Evolutionary conservation across 1,284 basidiomycete genomes (phyloP), one percentile per base, ranked within the genome.

Genomic region (Cryptococcus jaspeensis): DNA sequence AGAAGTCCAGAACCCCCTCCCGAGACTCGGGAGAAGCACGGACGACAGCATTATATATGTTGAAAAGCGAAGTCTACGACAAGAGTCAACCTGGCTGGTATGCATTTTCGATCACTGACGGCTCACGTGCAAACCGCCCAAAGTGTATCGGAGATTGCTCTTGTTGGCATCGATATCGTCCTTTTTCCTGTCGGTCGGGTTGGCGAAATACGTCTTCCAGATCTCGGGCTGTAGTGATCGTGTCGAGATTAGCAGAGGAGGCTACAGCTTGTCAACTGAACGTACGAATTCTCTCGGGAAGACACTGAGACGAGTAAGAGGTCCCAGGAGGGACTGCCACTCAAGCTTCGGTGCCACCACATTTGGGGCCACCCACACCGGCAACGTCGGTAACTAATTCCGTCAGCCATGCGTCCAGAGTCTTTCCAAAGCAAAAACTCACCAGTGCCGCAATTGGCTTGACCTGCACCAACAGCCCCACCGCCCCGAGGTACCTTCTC

Each of bases 201-300:
- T 87, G 1, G 89, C 85, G 73, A 94, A 96, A 73, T 93, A 94
- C 0, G 85, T 83, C 60, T 84, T 81, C 11, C 88, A 84, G 55
- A 97, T 85, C 18, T 78, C 77, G 11, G 91, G 89, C 92, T 95
- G 62, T 28, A 45, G n/a, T 3, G 39, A 46, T 50, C 23, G 32
- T 16, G 16, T 28, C 48, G 32, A 4, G 9, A 56, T 48, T 47
- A 32, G 22, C n/a, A 8, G 16, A 18, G 20, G 40, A 18, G 8
- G 15, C 16, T 23, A 22, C 28, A 43, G 23, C 5, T 36, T 20
- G 46, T 18, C 4, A 16, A 41, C 11, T 32, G 5, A 28, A 81
- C 86, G 74, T 66, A 92, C 92, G 85, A 91, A 95, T 80, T 94
- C 91, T 55, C 86, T 81, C 6, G 86, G 84, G 72, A 94, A 95